Percentiles rank a stretch among this genome's conserved stretches.
phyloP scores from a whole-genome alignment of 208 protist species.

The Strigomonas culicis region DNA sequence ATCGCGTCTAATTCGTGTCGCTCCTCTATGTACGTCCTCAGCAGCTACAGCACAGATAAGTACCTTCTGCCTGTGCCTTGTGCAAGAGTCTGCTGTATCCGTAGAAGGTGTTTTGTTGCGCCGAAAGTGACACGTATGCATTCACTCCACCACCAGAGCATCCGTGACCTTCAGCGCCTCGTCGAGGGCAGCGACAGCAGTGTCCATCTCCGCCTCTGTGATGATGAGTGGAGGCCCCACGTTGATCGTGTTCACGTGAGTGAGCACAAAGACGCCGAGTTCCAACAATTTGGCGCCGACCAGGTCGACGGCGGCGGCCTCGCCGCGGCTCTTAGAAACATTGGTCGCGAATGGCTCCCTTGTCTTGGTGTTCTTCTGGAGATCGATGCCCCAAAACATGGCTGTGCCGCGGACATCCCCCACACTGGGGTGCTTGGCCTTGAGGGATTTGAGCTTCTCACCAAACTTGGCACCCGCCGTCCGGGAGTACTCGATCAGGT shows the following conservation, averaged over 20 bases:
- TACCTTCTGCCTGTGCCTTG: too few relatives aligned
- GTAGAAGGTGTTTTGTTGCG: too few relatives aligned
- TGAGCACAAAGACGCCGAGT: slow-evolving; percentile 6
- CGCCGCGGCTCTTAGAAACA: slow-evolving; percentile 2
- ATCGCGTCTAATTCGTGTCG: too few relatives aligned
- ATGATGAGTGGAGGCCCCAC: slow-evolving; percentile 4
- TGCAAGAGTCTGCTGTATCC: too few relatives aligned
- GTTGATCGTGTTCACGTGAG: slow-evolving; percentile 10
- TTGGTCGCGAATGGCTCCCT: not conserved
- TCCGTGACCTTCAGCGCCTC: slow-evolving; percentile 4
- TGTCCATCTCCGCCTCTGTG: slow-evolving; percentile 5
- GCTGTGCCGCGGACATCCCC: slow-evolving; percentile 2
- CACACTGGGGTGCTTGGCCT: not conserved
- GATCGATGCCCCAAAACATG: slow-evolving; percentile 7
- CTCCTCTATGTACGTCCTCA: too few relatives aligned
- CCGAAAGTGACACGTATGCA: too few relatives aligned
- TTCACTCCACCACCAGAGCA: not conserved
- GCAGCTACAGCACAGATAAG: too few relatives aligned
- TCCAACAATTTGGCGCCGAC: slow-evolving; percentile 5
- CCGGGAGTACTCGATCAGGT: slow-evolving; percentile 8
- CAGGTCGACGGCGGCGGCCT: slow-evolving; percentile 1
- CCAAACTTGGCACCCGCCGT: slow-evolving; percentile 1
- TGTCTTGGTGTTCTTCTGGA: slow-evolving; percentile 6
- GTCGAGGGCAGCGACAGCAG: not conserved
- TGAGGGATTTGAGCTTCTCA: not conserved